Base-by-base conservation (phyloP, 371 early-diverging fungal species). In the Mortierella sp. region DNA sequence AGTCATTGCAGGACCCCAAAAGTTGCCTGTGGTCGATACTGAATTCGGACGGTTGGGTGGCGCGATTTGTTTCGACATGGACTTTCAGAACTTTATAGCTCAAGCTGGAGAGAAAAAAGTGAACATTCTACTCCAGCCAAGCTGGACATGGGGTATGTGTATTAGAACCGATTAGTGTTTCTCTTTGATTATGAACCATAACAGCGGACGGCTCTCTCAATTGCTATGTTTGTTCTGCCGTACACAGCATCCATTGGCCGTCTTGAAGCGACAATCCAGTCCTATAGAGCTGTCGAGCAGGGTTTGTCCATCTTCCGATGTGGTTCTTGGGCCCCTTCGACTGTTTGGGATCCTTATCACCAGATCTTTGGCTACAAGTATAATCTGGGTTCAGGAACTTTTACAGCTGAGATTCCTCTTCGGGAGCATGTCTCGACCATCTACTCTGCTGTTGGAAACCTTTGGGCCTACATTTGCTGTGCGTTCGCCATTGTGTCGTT, bases 11-110 rank as follows among this genome's bases (percentile, higher is more conserved):
- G 87, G 87, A 12, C 78, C 78, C 3, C 50, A 72, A n/a, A 62
- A 64, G n/a, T 55, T 87, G 34, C 86, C 81, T 18, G 81, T 71
- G 18, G 73, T 79, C 0, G 82, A 85, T 30, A 82, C 84, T 1
- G 80, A 79, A 3, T 82, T 82, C 65, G 87, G 87, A 21, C 78
- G 85, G 28, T 26, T 87, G 23, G 83, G 86, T 18, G 82, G 68
- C 2, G 83, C 81, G 3, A 86, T 87, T 46, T 87, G 87, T 47
- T 87, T 86, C 61, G 87, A 87, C 48, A 73, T 71, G 58, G 84
- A 85, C 47, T 87, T 85, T 39, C 81, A 83, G 19, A 62, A 73
- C 8, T 82, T 83, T 54, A 84, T 87, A 28, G 69, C 72, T 0
- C 86, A 87, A 71, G 83, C 84, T 8, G 82, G 85, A 38, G 63